These are phyloP conservation scores for Phytophthora citrophthora DNA, from an alignment of 352 stramenopile genomes.

Conservation along the genomic window DNA sequence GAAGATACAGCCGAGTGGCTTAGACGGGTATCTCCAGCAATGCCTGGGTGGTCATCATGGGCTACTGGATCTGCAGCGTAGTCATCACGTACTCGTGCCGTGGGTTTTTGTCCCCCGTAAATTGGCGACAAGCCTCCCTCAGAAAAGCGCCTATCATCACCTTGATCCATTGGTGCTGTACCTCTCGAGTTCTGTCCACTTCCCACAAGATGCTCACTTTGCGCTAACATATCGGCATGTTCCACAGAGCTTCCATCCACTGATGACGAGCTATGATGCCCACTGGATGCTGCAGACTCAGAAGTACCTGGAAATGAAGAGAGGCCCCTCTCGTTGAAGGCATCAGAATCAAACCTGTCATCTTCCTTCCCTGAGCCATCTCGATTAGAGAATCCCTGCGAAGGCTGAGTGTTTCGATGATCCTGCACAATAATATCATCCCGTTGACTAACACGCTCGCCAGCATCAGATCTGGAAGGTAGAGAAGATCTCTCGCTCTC, in stretches of 20 bases:
- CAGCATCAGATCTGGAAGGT: constrained; percentile 3
- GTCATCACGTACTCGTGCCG: neutral
- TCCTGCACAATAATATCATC: neutral
- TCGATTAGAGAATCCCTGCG: neutral
- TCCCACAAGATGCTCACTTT: neutral
- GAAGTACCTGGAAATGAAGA: constrained; percentile 1
- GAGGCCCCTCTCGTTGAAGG: constrained; percentile 4
- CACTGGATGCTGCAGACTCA: neutral
- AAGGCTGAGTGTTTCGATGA: neutral
- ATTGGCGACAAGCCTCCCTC: neutral
- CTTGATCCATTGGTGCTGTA: neutral
- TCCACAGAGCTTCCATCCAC: neutral
- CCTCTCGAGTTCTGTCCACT: neutral
- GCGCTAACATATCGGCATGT: neutral
- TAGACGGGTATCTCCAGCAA: constrained; percentile 1
- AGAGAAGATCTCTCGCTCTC: neutral
- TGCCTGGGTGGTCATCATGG: neutral
- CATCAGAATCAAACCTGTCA: neutral
- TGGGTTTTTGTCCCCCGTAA: neutral
- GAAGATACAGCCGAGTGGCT: constrained; percentile 4
- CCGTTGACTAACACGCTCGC: constrained; percentile 1
- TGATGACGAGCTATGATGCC: neutral
- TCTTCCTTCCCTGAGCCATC: neutral
- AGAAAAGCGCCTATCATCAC: neutral
- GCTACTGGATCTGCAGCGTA: neutral